Conservation (phyloP, 352 stramenopile genomes). For the Phytopythium vexans region DNA sequence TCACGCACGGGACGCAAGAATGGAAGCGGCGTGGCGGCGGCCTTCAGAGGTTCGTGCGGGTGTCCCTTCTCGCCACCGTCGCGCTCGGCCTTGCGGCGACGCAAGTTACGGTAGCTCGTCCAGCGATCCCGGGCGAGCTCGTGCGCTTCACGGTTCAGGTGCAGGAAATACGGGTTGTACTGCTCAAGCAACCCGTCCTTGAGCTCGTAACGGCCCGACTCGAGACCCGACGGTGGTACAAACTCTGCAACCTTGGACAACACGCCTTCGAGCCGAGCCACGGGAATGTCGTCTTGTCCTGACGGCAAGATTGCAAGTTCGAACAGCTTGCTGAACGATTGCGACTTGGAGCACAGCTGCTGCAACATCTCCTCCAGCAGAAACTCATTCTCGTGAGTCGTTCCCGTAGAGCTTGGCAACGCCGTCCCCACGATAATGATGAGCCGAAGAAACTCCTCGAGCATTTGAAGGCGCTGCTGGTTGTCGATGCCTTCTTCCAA, state of each 20-base stretch:
- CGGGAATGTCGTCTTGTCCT: conserved; percentile 78
- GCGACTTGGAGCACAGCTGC: conserved; percentile 76
- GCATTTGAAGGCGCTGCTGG: conserved; percentile 68
- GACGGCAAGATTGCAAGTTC: conserved; percentile 79
- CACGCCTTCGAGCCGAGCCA: conserved; percentile 58
- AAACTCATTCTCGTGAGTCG: conserved; percentile 68
- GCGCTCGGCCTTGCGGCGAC: conserved; percentile 28
- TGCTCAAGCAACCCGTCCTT: conserved; percentile 67
- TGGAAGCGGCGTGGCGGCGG: conserved; percentile 28
- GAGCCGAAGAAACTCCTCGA: conserved; percentile 82
- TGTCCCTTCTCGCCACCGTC: conserved; percentile 1
- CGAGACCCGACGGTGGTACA: conserved; percentile 63
- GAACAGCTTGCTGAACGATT: conserved; percentile 79
- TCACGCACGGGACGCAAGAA: conserved; percentile 56
- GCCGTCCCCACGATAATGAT: conserved; percentile 76
- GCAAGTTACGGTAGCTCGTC: conserved; percentile 65
- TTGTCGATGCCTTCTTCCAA: conserved; percentile 65
- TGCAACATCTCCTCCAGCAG: conserved; percentile 83
- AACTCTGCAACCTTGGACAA: conserved; percentile 70
- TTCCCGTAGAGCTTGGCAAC: conserved; percentile 55
- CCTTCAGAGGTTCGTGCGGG: conserved; percentile 41
- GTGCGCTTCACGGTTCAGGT: conserved; percentile 81
- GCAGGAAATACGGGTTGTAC: conserved; percentile 87
- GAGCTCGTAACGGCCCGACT: conserved; percentile 78
- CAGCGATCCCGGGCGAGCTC: conserved; percentile 80